Evolutionary conservation across 2,329 filamentous ascomycete species (phyloP).

Genomic region (Periconia digitata): DNA sequence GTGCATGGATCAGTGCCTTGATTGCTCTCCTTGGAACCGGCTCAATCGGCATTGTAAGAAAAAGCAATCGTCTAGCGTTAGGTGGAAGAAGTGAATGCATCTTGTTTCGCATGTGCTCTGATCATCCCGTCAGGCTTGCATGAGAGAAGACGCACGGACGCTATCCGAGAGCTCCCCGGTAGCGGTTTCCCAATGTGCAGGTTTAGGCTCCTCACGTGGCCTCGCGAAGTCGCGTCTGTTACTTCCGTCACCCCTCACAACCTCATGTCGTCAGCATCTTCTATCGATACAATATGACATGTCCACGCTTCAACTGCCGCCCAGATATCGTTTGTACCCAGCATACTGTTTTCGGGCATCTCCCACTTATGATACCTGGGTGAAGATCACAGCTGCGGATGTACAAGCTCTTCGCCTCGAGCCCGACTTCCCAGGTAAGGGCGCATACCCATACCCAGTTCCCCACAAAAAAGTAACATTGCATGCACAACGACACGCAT

Average conservation of each 20-base stretch:
- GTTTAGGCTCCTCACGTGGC: constrained; percentile 17
- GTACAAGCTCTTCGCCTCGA: constrained; percentile 55
- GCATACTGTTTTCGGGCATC: constrained; percentile 62
- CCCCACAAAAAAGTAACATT: background rate
- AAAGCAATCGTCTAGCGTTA: constrained; percentile 14
- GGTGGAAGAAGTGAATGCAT: constrained; percentile 1
- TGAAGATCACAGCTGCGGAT: constrained; percentile 60
- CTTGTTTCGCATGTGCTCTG: constrained; percentile 19
- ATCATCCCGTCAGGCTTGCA: constrained; percentile 16
- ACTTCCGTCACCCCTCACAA: constrained; percentile 15
- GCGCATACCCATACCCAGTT: background rate
- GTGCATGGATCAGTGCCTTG: constrained; percentile 21
- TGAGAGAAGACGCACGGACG: background rate
- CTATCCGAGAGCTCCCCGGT: background rate
- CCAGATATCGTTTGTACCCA: constrained; percentile 51
- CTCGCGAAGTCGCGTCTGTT: constrained; percentile 12
- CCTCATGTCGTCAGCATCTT: constrained; percentile 16
- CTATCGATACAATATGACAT: constrained; percentile 31
- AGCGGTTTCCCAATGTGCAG: too few species aligned
- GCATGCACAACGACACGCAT: constrained; percentile 5
- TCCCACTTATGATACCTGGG: constrained; percentile 65
- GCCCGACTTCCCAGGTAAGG: constrained; percentile 54
- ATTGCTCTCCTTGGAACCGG: constrained; percentile 15
- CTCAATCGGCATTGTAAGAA: constrained; percentile 9
- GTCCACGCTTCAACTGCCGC: constrained; percentile 25